Base-by-base conservation (phyloP, 192 early-diverging fungal species). In the Phlyctochytrium arcticum region DNA sequence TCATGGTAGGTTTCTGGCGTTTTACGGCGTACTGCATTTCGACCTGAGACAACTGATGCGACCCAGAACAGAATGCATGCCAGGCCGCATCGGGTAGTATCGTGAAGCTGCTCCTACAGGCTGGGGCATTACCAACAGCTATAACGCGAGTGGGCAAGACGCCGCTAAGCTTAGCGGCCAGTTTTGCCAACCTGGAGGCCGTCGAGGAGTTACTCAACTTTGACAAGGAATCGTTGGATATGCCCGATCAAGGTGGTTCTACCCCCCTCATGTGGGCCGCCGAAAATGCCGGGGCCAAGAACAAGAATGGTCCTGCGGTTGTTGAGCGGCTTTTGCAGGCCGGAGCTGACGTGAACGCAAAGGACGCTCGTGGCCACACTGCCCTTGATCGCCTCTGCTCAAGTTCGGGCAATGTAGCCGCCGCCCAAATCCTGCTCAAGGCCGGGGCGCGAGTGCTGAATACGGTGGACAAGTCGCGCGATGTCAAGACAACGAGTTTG, bases 201-300 rank as follows among this genome's bases (percentile, higher is more conserved):
- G 75, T 72, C 2, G 39, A 71, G 48, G 63, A 68, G 29, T 36
- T 81, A 29, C n/a, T 78, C 0, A 27, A 42, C 27, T 60, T 70
- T 39, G 55, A 54, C 30, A 27, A 39, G 27, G 36, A 36, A 26
- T 55, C 55, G 4, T 48, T 70, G 33, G 50, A 73, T 37, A 48
- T 51, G 12, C 34, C 67, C 8, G 80, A 81, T 57, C 72, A 67
- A 30, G 74, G 72, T 36, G 80, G 80, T 26, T 68, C 68, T 26
- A 81, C 80, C 10, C 68, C 74, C 19, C 70, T 81, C 24, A 81
- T 78, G 80, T 76, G 74, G 73, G 75, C 80, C 6, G 71, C 69
- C 21, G 80, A 81, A 44, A 73, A 75, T 37, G 73, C 67, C 2
- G 29, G n/a, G n/a, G 9, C 62, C 26, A 73, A 59, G 44, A 48